These are phyloP conservation scores for Termitomyces sp. DNA, from an alignment of 768 basidiomycete genomes.

Conservation along the genomic window DNA sequence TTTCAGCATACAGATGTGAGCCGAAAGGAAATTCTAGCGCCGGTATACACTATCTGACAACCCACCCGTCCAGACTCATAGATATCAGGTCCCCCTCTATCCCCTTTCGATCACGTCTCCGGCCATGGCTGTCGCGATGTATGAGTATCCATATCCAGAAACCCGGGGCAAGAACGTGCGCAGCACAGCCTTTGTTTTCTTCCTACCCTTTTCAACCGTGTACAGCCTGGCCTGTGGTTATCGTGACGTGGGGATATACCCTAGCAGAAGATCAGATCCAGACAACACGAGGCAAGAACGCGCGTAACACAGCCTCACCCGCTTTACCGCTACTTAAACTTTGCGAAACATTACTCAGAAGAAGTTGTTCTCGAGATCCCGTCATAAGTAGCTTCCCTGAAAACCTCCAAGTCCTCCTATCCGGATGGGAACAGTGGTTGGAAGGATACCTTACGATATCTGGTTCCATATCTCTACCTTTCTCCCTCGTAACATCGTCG, in stretches of 20 bases:
- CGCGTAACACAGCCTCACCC: neutral
- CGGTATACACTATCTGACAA: neutral
- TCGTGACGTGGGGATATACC: neutral
- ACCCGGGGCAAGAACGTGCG: neutral
- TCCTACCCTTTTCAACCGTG: neutral
- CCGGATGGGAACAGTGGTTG: slow-evolving; percentile 2
- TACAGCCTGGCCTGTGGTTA: no score
- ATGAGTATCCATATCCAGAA: neutral
- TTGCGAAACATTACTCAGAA: neutral
- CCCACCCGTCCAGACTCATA: neutral
- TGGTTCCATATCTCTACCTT: slow-evolving; percentile 17
- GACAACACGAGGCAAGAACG: neutral
- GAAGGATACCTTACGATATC: slow-evolving; percentile 17
- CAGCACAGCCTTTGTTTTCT: neutral
- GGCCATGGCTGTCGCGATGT: neutral
- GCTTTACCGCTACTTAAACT: neutral
- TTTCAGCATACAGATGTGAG: neutral
- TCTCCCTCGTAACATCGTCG: slow-evolving; percentile 14
- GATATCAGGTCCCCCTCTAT: neutral
- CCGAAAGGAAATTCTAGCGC: neutral
- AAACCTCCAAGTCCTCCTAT: neutral
- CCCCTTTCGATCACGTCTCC: neutral
- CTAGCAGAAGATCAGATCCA: neutral
- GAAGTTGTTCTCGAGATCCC: neutral
- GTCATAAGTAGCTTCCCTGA: neutral